phyloP scores from a whole-genome alignment of 140 eudicot genomes.

The Bidens hawaiensis region DNA sequence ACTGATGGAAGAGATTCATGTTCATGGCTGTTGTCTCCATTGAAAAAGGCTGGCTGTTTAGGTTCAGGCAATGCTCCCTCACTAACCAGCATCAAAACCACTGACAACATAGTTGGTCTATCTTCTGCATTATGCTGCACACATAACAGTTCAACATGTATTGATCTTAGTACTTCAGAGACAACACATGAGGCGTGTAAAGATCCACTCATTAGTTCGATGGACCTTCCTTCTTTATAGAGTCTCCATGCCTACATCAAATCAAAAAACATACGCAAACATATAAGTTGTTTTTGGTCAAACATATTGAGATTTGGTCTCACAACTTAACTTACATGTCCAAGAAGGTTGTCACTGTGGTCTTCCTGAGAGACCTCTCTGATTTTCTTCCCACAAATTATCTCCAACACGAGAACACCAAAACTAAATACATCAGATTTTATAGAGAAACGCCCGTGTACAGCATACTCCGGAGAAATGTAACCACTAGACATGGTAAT shows the following conservation, averaged over 20 bases:
- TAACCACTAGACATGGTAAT: conserved; percentile 14
- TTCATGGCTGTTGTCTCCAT: background rate
- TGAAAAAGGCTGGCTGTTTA: background rate
- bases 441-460: conserved; percentile 26
- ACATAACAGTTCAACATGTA: background rate
- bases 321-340: conserved; percentile 24
- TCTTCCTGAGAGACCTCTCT: conserved; percentile 22
- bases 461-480: conserved; percentile 34
- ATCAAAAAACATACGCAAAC: background rate
- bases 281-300: background rate
- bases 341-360: conserved; percentile 30
- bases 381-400: conserved; percentile 26
- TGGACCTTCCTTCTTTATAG: background rate
- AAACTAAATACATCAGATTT: conserved; percentile 32
- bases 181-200: background rate
- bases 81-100: background rate
- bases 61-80: conserved; percentile 9
- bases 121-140: conserved; percentile 5
- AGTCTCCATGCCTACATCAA: conserved; percentile 13
- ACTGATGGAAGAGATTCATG: background rate
- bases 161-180: conserved; percentile 2
- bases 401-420: conserved; percentile 31
- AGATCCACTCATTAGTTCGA: background rate
- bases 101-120: background rate
- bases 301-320: background rate